phyloP scores from a whole-genome alignment of 805 yeast species.

The Isabelozyma pseudorhagii region DNA sequence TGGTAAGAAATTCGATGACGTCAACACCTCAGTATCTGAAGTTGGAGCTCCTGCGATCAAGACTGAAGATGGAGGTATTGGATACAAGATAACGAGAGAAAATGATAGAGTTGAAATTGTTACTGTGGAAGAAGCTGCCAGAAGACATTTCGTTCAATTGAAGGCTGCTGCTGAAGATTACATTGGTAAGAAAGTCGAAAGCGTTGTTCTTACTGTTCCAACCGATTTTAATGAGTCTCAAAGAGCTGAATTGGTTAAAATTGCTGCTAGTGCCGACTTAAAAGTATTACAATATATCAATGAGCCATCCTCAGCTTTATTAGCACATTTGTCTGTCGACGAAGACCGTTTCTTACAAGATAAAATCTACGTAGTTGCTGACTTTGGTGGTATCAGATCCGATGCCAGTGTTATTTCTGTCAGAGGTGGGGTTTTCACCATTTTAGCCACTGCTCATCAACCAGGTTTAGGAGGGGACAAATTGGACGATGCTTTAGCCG shows the following conservation, averaged over 20 bases:
- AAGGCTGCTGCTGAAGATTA: constrained; percentile 90
- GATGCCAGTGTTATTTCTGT: constrained; percentile 93
- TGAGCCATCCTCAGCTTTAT: constrained; percentile 89
- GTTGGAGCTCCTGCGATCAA: constrained; percentile 61
- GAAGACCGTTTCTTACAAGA: constrained; percentile 54
- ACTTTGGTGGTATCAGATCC: constrained; percentile 91
- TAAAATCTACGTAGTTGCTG: constrained; percentile 86
- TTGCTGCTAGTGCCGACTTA: constrained; percentile 71
- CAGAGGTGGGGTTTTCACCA: constrained; percentile 91
- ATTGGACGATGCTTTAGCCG: constrained; percentile 76
- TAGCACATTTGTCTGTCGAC: constrained; percentile 65
- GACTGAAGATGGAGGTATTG: constrained; percentile 60
- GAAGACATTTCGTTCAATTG: constrained; percentile 80
- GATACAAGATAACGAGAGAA: constrained; percentile 55
- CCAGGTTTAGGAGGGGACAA: constrained; percentile 82
- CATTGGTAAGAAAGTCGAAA: constrained; percentile 75
- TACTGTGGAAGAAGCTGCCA: constrained; percentile 72
- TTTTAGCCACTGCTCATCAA: constrained; percentile 82
- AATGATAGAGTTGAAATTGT: constrained; percentile 52
- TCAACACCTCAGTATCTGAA: constrained; percentile 62
- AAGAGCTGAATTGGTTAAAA: constrained; percentile 55
- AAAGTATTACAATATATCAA: constrained; percentile 81
- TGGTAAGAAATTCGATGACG: constrained; percentile 68
- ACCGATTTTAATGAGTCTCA: constrained; percentile 79
- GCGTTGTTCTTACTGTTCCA: constrained; percentile 87